Conservation (phyloP, 2,329 filamentous ascomycete species). For the Sphaceloma murrayae region DNA sequence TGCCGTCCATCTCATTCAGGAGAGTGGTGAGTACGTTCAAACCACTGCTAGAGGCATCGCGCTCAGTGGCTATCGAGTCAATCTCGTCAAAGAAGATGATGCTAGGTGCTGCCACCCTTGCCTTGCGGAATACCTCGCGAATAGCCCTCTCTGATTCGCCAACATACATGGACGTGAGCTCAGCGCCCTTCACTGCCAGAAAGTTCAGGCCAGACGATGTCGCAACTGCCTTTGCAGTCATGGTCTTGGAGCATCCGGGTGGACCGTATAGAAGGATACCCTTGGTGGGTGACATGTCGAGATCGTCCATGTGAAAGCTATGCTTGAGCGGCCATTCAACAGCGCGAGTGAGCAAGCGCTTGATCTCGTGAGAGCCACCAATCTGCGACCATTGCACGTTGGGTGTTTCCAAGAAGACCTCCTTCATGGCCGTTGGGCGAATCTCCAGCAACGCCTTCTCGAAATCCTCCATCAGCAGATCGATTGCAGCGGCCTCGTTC, state of each 20-base stretch:
- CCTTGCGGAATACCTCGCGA: slow-evolving; percentile 75
- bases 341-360: slow-evolving; percentile 48
- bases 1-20: slow-evolving; percentile 92
- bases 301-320: slow-evolving; percentile 41
- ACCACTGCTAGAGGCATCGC: slow-evolving; percentile 41
- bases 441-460: slow-evolving; percentile 57
- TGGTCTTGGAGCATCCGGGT: slow-evolving; percentile 88
- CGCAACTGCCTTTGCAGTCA: slow-evolving; percentile 82
- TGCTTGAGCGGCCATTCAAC: slow-evolving; percentile 51
- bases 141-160: slow-evolving; percentile 85
- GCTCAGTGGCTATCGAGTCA: slow-evolving; percentile 64
- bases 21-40: slow-evolving; percentile 83
- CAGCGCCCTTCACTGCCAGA: slow-evolving; percentile 85
- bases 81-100: slow-evolving; percentile 98
- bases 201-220: slow-evolving; percentile 90
- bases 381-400: slow-evolving; percentile 81
- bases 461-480: slow-evolving; percentile 43
- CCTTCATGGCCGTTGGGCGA: slow-evolving; percentile 77
- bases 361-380: slow-evolving; percentile 71
- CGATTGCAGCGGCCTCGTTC: slow-evolving; percentile 13
- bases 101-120: slow-evolving; percentile 73
- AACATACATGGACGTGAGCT: slow-evolving; percentile 93
- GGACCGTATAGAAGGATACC: slow-evolving; percentile 85
- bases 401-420: slow-evolving; percentile 79
- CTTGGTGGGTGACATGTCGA: slow-evolving; percentile 56